Evolutionary conservation across 257 asterid species (phyloP), one percentile per base, ranked within the genome.

Genomic region (Salvia splendens): DNA sequence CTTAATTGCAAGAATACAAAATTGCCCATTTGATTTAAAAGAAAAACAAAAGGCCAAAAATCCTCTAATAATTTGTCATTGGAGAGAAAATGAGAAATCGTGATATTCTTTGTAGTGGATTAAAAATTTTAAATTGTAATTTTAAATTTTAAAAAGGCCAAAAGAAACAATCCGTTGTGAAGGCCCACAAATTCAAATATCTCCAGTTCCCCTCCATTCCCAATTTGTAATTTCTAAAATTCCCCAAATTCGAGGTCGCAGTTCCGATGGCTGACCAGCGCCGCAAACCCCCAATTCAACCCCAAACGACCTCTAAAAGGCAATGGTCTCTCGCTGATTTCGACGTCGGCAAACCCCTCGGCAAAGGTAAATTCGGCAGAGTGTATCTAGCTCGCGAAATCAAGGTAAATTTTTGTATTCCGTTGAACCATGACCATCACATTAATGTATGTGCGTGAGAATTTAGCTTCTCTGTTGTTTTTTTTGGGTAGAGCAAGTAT

Each of bases 321-420:
- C 74, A 79, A 17, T 89, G 89, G 91, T 84, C 97, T 0, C 74
- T 94, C 78, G 45, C 80, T 70, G 93, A 94, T 77, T 94, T 94
- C 89, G 98, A 94, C 28, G 81, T 91, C 82, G 96, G 96, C 4
- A 94, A 83, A 72, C 97, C 99, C 59, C 86, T 94, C 36, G 99
- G 97, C 60, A 89, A 76, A 69, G 99, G 98, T 50, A 91, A 91
- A 75, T 91, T 91, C 79, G 97, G 97, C 67, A 87, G 97, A 24
- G 96, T 94, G 45, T 94, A 94, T 79, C 93, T 94, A 68, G 96
- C 96, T 55, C 99, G 98, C 28, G 96, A 94, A 85, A 50, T 79
- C 82, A 75, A 91, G 95, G 97, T 86, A 36, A 32, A 2, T 14
- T 16, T 5, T 17, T 5, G 6, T 62, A 68, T 45, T 58, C 5